Evolutionary conservation across 2,329 filamentous ascomycete genomes (phyloP), one percentile per base, ranked within the genome.

Genomic region (Exophiala aquamarina): DNA sequence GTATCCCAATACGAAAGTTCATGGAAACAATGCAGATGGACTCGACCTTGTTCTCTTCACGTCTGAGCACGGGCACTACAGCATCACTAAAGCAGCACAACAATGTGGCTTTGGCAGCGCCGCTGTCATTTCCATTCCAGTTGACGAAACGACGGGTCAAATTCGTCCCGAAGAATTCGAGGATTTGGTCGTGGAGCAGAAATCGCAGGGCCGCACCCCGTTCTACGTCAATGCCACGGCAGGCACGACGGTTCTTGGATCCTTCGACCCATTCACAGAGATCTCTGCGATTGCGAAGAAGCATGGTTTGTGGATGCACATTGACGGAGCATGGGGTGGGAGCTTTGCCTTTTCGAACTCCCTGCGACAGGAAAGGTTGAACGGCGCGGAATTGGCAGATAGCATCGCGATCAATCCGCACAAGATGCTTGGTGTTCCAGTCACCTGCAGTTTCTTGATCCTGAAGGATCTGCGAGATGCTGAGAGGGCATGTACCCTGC

Each of bases 221-320:
- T 86, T 98, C 52, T 96, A 95, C 69, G 88, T 97, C 63, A 97
- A 96, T 64, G 87, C 91, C 4, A 97, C 93, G 0, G 92, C 93
- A 1, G 93, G 93, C 14, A 96, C 92, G 1, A 98, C 93, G 0
- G 92, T 97, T 2, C 74, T 92, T 54, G 93, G 93, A 13, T 89
- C 87, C 1, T 98, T 86, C 63, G 92, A 96, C 61, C 87, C 88
- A 0, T 84, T 95, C 59, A 67, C 75, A 10, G 79, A 77, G 2
- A 84, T 96, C 53, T 77, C 84, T 0, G 72, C 71, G 20, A 75
- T 96, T 14, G 93, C 88, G 70, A 77, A 80, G 55, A 75, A 77
- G 49, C 77, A 89, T 62, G 78, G 81, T 44, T 70, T 97, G 36
- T 98, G 93, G 93, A 73, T 97, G 69, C 93, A 98, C 70, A 79